These are phyloP conservation scores for Phycomyces blakesleeanus DNA, from an alignment of 192 early-diverging fungal genomes.

Conservation along the genomic window DNA sequence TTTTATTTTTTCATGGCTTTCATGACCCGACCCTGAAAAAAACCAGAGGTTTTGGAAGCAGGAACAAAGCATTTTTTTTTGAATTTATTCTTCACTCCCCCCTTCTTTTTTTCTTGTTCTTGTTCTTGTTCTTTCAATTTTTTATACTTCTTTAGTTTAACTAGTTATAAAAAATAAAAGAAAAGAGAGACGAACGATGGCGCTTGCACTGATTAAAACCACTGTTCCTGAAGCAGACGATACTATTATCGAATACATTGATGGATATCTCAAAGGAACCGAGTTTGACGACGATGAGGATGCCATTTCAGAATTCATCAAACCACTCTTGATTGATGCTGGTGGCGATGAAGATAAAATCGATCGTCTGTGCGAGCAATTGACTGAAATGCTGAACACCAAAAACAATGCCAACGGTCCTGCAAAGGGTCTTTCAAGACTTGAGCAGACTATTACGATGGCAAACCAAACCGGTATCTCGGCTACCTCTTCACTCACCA, in stretches of 20 bases:
- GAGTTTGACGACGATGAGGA: conserved; percentile 52
- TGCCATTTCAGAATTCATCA: conserved; percentile 62
- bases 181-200: conserved; percentile 8
- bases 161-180: too few relatives aligned
- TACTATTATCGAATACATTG: conserved; percentile 73
- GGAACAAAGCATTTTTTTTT: too few relatives aligned
- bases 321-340: conserved; percentile 65
- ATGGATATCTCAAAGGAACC: conserved; percentile 66
- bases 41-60: too few relatives aligned
- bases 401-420: conserved; percentile 36
- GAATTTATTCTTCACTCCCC: too few relatives aligned
- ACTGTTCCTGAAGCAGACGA: conserved; percentile 71
- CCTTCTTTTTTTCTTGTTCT: too few relatives aligned
- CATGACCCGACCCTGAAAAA: too few relatives aligned
- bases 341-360: conserved; percentile 60
- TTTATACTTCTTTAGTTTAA: too few relatives aligned
- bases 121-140: too few relatives aligned
- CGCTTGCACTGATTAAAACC: conserved; percentile 41
- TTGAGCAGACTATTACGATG: conserved; percentile 71
- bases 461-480: conserved; percentile 58
- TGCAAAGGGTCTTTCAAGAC: conserved; percentile 46
- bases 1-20: too few relatives aligned
- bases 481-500: conserved; percentile 44
- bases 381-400: conserved; percentile 54
- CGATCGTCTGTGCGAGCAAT: conserved; percentile 61